phyloP scores from a whole-genome alignment of 495 filamentous ascomycete species.

The Penicillium paradoxum region DNA sequence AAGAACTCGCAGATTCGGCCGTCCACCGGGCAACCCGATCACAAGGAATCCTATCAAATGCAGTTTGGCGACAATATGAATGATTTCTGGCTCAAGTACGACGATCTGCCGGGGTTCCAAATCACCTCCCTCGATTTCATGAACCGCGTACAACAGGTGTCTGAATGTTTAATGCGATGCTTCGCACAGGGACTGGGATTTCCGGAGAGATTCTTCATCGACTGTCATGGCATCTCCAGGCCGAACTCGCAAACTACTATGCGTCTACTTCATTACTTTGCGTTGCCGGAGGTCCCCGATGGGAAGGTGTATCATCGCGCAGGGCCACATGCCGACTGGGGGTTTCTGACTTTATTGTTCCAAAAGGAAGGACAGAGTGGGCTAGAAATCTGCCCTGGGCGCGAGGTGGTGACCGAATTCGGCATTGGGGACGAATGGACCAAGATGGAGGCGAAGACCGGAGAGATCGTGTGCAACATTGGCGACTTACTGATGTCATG shows the following conservation, averaged over 20 bases:
- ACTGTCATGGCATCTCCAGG: constrained; percentile 46
- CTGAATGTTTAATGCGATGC: constrained; percentile 53
- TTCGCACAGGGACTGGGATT: constrained; percentile 57
- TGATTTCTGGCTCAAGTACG: constrained; percentile 48
- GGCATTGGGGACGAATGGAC: constrained; percentile 58
- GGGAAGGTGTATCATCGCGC: constrained; percentile 52
- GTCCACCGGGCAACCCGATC: constrained; percentile 55
- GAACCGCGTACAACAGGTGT: constrained; percentile 46
- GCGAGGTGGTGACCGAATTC: constrained; percentile 57
- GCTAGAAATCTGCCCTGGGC: constrained; percentile 61
- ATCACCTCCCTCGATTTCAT: constrained; percentile 46
- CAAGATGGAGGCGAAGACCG: constrained; percentile 51
- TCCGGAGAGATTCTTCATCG: constrained; percentile 50
- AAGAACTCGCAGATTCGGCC: constrained; percentile 56
- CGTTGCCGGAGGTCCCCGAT: constrained; percentile 37
- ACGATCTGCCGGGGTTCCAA: constrained; percentile 46
- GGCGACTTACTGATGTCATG: constrained; percentile 66
- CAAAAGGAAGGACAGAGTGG: constrained; percentile 58
- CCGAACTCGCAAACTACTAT: constrained; percentile 52
- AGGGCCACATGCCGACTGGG: constrained; percentile 62
- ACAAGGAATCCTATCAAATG: constrained; percentile 59
- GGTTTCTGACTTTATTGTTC: constrained; percentile 60
- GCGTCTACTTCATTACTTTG: constrained; percentile 56
- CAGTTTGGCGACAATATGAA: constrained; percentile 53
- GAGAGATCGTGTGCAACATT: constrained; percentile 63